Base-by-base conservation (phyloP, 225 moss, liverwort and hornwort species). In the Lunularia cruciata region DNA sequence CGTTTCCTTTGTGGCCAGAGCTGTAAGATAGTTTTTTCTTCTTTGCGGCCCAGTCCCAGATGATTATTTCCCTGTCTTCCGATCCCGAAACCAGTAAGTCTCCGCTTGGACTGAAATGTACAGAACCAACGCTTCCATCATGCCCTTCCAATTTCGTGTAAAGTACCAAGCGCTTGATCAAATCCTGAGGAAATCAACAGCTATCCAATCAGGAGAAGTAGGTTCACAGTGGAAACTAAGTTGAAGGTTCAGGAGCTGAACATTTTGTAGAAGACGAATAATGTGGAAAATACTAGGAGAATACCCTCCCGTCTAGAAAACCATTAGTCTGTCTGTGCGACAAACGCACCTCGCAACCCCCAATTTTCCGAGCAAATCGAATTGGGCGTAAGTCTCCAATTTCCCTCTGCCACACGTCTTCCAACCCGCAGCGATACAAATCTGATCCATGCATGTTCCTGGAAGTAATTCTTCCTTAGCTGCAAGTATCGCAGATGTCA, bases 21-120 rank as follows among this genome's bases (percentile, higher is more conserved):
- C 43, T 56, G 48, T 92, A 95, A 9, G 79, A 86, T 0, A 90
- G 76, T 63, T 77, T 81, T 51, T 81, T 74, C 38, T 63, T 72
- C 65, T 87, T 90, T 57, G 89, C 83, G 30, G 78, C 90, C 95
- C 92, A 95, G 42, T 95, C 92, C 92, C 95, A 95, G 56, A 90
- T 66, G 33, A 86, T 84, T 18, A 95, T 92, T 30, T 88, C 84
- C 68, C 77, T 89, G 52, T 92, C 95, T 74, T 95, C 92, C 38
- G 95, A 95, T 58, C 92, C 92, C 20, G 95, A 95, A 11, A 92
- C 85, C 62, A 95, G 68, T 14, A 92, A 81, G 70, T 92, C 92
- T 59, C 92, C 92, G n/a, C 74, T 81, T 11, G 92, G 88, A 63
- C 87, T 92, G 58, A 95, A 95, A 32, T 88, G 75, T 34, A 95